Conservation (phyloP, 352 stramenopile species). For the Thraustochytrium sp. region DNA sequence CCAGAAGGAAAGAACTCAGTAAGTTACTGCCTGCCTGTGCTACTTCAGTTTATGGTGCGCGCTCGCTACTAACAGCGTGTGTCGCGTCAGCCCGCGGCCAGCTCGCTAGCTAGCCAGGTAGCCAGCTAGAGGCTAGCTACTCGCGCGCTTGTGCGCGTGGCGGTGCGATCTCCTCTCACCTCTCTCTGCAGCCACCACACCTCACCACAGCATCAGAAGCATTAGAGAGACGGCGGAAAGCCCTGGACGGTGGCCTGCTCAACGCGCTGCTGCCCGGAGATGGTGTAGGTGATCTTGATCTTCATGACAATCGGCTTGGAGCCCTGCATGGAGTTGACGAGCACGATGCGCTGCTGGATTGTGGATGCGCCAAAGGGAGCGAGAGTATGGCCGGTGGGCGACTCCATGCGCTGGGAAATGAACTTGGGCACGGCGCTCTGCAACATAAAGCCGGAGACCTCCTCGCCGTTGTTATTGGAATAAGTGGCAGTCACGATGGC, state of each 20-base stretch:
- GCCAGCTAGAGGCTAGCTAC: too few species aligned
- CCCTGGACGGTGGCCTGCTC: conserved; percentile 20
- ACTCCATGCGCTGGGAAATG: conserved; percentile 34
- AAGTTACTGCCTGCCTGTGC: too few species aligned
- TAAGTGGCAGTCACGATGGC: conserved; percentile 79
- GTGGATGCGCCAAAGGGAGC: not conserved
- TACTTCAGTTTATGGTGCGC: too few species aligned
- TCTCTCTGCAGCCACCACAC: too few species aligned
- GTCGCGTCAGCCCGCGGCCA: too few species aligned
- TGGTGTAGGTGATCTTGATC: conserved; percentile 39
- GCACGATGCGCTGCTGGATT: conserved; percentile 28
- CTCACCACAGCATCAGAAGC: too few species aligned
- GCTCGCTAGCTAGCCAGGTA: too few species aligned
- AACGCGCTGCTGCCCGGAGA: conserved; percentile 26
- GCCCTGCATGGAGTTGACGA: conserved; percentile 40
- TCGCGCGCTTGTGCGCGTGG: too few species aligned
- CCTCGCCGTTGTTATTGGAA: conserved; percentile 73
- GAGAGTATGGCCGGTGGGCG: not conserved
- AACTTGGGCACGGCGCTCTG: conserved; percentile 91
- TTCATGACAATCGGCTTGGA: conserved; percentile 45
- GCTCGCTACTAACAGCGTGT: too few species aligned
- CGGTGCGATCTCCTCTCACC: too few species aligned
- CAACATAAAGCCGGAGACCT: conserved; percentile 86
- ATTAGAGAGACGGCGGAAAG: conserved; percentile 9
- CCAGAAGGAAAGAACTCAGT: too few species aligned